Base-by-base conservation (phyloP, 441 rosid species). In the Populus hybrid region DNA sequence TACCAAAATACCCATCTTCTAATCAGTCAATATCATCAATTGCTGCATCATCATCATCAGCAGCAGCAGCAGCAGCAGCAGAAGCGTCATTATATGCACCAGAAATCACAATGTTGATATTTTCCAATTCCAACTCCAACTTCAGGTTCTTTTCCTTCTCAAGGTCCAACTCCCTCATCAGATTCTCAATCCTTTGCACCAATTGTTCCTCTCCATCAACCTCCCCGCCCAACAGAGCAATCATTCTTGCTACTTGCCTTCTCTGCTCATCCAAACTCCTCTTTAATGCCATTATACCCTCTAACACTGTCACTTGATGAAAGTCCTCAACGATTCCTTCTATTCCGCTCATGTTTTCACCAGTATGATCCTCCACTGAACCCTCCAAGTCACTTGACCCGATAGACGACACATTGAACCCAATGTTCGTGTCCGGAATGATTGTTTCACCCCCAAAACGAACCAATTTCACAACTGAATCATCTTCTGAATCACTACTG, bases 131-230 rank as follows among this genome's bases (percentile, higher is more conserved):
- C 56, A 50, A 14, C 20, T 50, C 18, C 56, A 50, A 50, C 18
- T 16, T 1, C 56, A 50, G 18, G 69, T 85, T 93, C 79, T 80
- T 94, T 42, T 78, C 78, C 82, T 79, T 90, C 84, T 91, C 92
- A 35, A 74, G 76, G 74, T 91, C 94, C 69, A 94, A 64, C 75
- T 90, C 93, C 80, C 81, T 38, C 74, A 81, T 85, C 35, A 93
- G 80, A 76, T 70, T 89, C 80, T 91, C 93, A 64, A 80, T 83
- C 74, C 67, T 50, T 74, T 85, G 82, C 71, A 79, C 40, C 80
- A 84, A 68, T 79, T 78, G 82, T 59, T 86, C 92, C 78, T 90
- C 93, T 72, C 75, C 78, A 3, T 64, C 36, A 7, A 21, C 72
- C 70, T 79, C 87, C 31, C 90, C 93, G 29, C 95, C 95, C 56